Evolutionary conservation across 148 eudicot genomes (phyloP).

Genomic region (Fagopyrum esculentum): DNA sequence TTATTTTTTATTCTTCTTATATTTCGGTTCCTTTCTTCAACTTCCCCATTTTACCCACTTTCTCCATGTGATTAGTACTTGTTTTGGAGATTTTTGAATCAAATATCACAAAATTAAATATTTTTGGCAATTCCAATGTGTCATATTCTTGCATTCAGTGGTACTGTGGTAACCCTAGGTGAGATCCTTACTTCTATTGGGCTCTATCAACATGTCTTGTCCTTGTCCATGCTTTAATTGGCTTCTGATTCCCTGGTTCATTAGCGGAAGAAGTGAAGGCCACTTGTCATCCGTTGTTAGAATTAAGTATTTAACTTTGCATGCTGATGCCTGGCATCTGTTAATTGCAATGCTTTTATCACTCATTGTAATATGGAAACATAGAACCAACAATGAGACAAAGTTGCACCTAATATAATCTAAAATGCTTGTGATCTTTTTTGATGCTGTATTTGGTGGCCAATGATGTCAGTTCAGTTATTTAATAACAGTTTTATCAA

Average conservation of each 20-base stretch:
- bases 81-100: too few species aligned
- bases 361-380: not conserved
- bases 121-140: too few species aligned
- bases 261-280: not conserved
- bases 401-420: not conserved
- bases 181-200: too few species aligned
- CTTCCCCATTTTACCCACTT: too few species aligned
- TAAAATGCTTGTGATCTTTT: not conserved
- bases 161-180: too few species aligned
- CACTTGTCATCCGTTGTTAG: not conserved
- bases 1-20: too few species aligned
- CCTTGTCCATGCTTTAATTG: not conserved
- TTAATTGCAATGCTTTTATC: not conserved
- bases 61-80: too few species aligned
- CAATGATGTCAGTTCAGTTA: not conserved
- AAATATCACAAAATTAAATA: too few species aligned
- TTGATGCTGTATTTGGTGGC: not conserved
- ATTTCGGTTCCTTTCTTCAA: too few species aligned
- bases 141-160: too few species aligned
- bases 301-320: not conserved
- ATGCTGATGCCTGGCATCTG: not conserved
- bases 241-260: not conserved
- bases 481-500: not conserved
- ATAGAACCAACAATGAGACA: not conserved
- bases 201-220: not conserved